phyloP scores from a whole-genome alignment of 768 basidiomycete genomes.

The Daedalea quercina region DNA sequence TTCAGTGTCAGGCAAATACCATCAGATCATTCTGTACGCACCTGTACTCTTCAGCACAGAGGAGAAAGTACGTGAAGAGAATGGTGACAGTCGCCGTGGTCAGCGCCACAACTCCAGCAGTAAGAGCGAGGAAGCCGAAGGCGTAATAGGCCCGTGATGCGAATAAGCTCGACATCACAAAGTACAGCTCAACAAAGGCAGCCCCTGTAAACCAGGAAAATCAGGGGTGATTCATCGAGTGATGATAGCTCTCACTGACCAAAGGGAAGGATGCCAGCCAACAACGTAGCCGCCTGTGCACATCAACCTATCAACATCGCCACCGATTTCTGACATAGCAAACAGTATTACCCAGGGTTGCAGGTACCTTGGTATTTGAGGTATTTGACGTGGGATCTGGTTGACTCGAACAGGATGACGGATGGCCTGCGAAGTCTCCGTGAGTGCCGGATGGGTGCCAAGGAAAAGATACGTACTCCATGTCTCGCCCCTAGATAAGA shows the following conservation, averaged over 20 bases:
- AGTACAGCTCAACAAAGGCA: slow-evolving; percentile 92
- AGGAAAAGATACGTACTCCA: slow-evolving; percentile 30
- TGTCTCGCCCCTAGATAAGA: slow-evolving; percentile 83
- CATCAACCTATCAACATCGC: slow-evolving; percentile 5
- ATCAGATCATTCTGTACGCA: slow-evolving; percentile 23
- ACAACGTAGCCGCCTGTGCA: slow-evolving; percentile 56
- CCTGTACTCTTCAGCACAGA: slow-evolving; percentile 95
- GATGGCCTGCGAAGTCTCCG: slow-evolving; percentile 40
- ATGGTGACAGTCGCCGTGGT: slow-evolving; percentile 91
- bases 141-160: slow-evolving; percentile 93
- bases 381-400: slow-evolving; percentile 94
- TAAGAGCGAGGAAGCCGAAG: slow-evolving; percentile 90
- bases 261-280: slow-evolving; percentile 91
- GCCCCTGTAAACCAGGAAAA: slow-evolving; percentile 49
- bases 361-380: slow-evolving; percentile 80
- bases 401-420: slow-evolving; percentile 86
- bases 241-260: slow-evolving; percentile 35
- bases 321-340: background rate
- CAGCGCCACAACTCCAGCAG: slow-evolving; percentile 72
- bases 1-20: background rate
- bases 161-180: slow-evolving; percentile 85
- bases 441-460: background rate
- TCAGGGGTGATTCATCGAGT: background rate
- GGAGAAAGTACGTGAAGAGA: slow-evolving; percentile 81
- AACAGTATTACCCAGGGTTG: slow-evolving; percentile 55